Evolutionary conservation across 495 filamentous ascomycete species (phyloP), one percentile per base, ranked within the genome.

Genomic region (Annulohypoxylon nitens): DNA sequence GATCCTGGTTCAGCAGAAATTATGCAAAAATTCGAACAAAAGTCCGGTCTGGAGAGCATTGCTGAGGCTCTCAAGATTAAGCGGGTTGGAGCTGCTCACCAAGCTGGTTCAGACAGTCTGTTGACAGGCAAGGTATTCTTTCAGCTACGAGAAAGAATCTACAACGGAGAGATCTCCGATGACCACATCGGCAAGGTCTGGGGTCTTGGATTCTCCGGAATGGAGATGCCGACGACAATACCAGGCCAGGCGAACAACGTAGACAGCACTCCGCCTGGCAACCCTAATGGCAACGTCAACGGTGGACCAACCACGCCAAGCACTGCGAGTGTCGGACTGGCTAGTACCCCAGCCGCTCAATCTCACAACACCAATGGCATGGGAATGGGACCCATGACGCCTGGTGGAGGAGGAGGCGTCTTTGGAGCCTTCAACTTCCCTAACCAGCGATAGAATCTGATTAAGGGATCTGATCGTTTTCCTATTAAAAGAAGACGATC

Each of bases 111-210:
- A 11, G 96, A 98, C 81, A 94, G 93, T 53, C 86, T 97, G 65
- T 86, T 99, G 16, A 98, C 96, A 0, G 96, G 96, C 30, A 93
- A 93, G 77, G 92, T 97, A 18, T 99, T 97, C 83, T 97, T 94
- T 85, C 91, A 92, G 76, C 88, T 95, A 81, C 87, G 93, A 47
- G 92, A 94, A 74, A 84, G 90, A 51, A 93, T 98, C 48, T 97
- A 97, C 81, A 90, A 91, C 72, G 94, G 94, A 60, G 86, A 86
- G 39, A 95, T 97, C 54, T 84, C 89, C 8, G 87, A 90, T 59
- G 93, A 93, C 58, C 92, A 93, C 73, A 84, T 92, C 5, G 91
- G 91, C 36, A 94, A 95, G 77, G 91, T 97, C 69, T 98, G 94
- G 93, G 95, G 95, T 10, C 83, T 98, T 2, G 83, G 83, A 39